Percentiles rank a stretch among this genome's conserved stretches.
Evolutionary conservation across 768 basidiomycete species (phyloP).

Genomic region (Tylopilus sp.): DNA sequence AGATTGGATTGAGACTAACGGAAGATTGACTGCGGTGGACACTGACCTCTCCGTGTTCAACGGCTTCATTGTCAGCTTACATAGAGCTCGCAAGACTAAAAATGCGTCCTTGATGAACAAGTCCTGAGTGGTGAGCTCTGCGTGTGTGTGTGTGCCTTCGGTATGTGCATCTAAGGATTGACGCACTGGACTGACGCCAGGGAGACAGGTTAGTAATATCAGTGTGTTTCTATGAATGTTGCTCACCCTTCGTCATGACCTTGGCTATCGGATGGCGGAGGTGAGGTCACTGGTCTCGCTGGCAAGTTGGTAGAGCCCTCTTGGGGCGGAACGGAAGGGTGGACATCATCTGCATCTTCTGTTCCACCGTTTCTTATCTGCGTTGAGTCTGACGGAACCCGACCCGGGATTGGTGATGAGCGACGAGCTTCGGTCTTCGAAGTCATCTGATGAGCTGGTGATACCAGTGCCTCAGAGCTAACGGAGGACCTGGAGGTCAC

Average conservation of each 20-base stretch:
- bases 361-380: not conserved
- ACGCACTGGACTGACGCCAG: conserved; percentile 27
- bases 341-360: conserved; percentile 1
- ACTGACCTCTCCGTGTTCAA: conserved; percentile 87
- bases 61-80: conserved; percentile 98
- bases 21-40: not conserved
- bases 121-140: conserved; percentile 72
- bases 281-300: not conserved
- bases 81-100: conserved; percentile 93
- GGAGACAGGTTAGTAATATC: conserved; percentile 3
- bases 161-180: conserved; percentile 14
- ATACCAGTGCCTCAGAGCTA: conserved; percentile 21
- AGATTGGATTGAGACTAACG: conserved; percentile 14
- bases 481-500: conserved; percentile 16
- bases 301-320: not conserved
- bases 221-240: not conserved
- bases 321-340: not conserved
- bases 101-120: conserved; percentile 97
- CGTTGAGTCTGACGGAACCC: not conserved
- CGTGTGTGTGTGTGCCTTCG: conserved; percentile 23
- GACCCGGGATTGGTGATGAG: conserved; percentile 8
- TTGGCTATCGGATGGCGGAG: conserved; percentile 2
- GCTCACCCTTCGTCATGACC: conserved; percentile 19
- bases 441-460: conserved; percentile 3
- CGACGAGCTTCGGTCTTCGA: conserved; percentile 9